Conservation (phyloP, 371 early-diverging fungal genomes). For the Actinomucor elegans region DNA sequence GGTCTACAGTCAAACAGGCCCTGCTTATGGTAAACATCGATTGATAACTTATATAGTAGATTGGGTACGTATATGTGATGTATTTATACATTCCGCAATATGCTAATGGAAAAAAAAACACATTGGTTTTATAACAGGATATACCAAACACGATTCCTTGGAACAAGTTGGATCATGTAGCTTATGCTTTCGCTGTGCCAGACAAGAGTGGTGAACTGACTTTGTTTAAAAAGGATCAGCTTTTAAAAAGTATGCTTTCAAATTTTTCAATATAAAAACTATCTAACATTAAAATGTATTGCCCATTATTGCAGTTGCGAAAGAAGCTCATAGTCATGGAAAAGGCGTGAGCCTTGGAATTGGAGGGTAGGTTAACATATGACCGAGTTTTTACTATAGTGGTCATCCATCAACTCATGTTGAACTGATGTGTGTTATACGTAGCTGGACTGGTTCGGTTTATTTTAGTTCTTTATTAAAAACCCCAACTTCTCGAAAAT, state of each 20-base stretch:
- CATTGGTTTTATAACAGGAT: conserved; percentile 7
- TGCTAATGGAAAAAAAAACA: background rate
- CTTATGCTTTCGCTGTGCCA: conserved; percentile 44
- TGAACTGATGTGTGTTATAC: background rate
- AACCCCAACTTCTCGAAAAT: conserved; percentile 13
- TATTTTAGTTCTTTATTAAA: conserved; percentile 20
- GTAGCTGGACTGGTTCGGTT: conserved; percentile 31
- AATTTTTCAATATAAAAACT: no score
- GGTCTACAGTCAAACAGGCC: background rate
- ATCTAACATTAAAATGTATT: no score
- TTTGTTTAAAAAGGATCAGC: conserved; percentile 21
- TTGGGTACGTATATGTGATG: conserved; percentile 19
- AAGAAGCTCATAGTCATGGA: conserved; percentile 22
- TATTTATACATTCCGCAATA: no score
- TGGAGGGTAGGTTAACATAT: conserved; percentile 36
- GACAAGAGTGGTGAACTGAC: conserved; percentile 24
- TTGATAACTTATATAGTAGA: conserved; percentile 42
- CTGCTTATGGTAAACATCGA: conserved; percentile 15
- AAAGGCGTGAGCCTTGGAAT: conserved; percentile 30
- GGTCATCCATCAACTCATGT: background rate
- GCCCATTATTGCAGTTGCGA: conserved; percentile 17
- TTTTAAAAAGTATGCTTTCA: conserved; percentile 2
- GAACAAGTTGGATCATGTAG: conserved; percentile 41
- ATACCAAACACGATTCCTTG: conserved; percentile 37
- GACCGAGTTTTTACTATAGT: no score